A percentile compares a stretch with the other conserved stretches of the same genome.
phyloP scores from a whole-genome alignment of 352 stramenopile species.

The Globisporangium nodosum region DNA sequence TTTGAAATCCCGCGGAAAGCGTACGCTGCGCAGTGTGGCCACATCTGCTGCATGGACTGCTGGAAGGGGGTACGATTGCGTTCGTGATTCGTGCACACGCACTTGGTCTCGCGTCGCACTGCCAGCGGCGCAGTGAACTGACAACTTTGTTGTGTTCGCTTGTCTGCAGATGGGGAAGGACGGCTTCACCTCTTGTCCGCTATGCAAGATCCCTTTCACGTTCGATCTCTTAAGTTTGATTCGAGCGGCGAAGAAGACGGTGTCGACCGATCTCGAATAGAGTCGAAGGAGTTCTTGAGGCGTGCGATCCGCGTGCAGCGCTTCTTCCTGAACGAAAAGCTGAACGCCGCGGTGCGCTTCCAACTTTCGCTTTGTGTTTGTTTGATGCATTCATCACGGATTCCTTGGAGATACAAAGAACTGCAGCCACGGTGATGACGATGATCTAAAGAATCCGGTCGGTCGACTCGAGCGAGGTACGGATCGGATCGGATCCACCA shows the following conservation, averaged over 20 bases:
- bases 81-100: neutral
- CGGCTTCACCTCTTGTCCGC: conserved; percentile 63
- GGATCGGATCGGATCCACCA: no score
- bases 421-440: no score
- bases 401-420: no score
- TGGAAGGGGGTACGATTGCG: conserved; percentile 70
- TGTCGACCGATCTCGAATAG: neutral
- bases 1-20: conserved; percentile 78
- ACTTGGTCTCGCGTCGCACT: neutral
- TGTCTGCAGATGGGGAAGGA: conserved; percentile 57
- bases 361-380: no score
- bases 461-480: no score
- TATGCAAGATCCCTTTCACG: conserved; percentile 74
- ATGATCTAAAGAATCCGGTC: no score
- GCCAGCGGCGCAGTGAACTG: neutral
- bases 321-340: no score
- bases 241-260: conserved; percentile 42
- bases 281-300: neutral
- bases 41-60: conserved; percentile 79
- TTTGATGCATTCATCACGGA: no score
- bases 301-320: neutral
- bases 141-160: conserved; percentile 8
- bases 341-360: no score
- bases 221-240: conserved; percentile 68
- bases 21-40: conserved; percentile 69